Evolutionary conservation across 768 basidiomycete species (phyloP).

Genomic region (Lactarius evosmus): DNA sequence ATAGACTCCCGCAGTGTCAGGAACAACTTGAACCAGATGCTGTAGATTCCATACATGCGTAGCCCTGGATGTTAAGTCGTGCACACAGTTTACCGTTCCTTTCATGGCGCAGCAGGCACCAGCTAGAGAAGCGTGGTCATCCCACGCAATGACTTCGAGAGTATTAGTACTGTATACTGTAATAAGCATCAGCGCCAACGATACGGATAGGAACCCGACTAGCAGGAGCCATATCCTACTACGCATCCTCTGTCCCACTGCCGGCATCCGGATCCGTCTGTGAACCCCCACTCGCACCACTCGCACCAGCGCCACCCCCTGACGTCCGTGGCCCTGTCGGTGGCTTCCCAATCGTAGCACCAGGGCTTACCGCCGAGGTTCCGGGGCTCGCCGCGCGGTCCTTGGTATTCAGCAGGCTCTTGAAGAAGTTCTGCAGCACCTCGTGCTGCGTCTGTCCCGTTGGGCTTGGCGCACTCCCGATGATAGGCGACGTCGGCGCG

Average conservation of each 20-base stretch:
- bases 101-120: no score
- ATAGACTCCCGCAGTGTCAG: no score
- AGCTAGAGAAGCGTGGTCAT: no score
- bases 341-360: slow-evolving; percentile 27
- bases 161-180: neutral
- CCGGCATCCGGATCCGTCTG: slow-evolving; percentile 13
- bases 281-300: neutral
- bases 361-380: slow-evolving; percentile 36
- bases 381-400: slow-evolving; percentile 46
- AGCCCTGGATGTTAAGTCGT: neutral
- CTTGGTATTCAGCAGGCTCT: slow-evolving; percentile 70
- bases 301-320: neutral
- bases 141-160: neutral
- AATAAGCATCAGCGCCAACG: neutral
- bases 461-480: slow-evolving; percentile 41
- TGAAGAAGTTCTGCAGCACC: slow-evolving; percentile 85
- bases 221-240: neutral
- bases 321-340: slow-evolving; percentile 15
- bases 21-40: no score
- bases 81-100: no score
- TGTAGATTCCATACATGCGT: no score
- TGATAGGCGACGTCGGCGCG: slow-evolving; percentile 34
- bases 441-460: slow-evolving; percentile 69
- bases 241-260: slow-evolving; percentile 12
- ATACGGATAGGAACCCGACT: neutral